Evolutionary conservation across 352 stramenopile genomes (phyloP), one percentile per base, ranked within the genome.

Genomic region (Globisporangium nodosum): DNA sequence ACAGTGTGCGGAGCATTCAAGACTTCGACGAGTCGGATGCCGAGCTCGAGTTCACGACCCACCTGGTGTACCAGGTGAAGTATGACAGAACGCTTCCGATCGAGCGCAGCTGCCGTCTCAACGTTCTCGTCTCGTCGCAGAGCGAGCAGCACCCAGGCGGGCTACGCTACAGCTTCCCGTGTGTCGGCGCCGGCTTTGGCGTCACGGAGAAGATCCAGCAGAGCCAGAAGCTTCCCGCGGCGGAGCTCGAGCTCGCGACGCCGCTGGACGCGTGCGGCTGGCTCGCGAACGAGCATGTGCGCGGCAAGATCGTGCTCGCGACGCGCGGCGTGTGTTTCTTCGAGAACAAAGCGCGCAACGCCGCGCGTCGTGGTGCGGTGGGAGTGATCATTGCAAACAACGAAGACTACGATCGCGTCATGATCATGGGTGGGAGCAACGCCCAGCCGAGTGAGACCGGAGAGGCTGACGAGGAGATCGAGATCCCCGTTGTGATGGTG

Each of bases 311-410:
- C 43, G 65, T 83, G 40, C 56, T 92, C 18, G 74, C 74, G 9
- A 66, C 69, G 21, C 66, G 81, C 49, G 83, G 83, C 18, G 61
- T 73, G 49, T 92, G 83, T 59, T 90, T 76, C 58, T 91, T 91
- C 45, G 83, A 91, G 70, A 76, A 47, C 49, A 92, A 92, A 63
- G 83, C 76, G 12, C 69, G 68, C 15, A 81, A 90, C 62, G 78
- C 72, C 2, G 67, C 56, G 2, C 61, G 63, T 6, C 73, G 65
- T 13, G 81, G 79, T 0, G 81, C 81, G 5, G 61, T 66, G 0
- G 83, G 73, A 46, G 65, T 90, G 15, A 74, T 92, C 43, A 64
- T 92, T 30, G 63, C 83, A 20, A 92, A 91, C 60, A 77, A 76
- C 24, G 77, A 87, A 24, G 68, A 86, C 20, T 69, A 77, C 1